A percentile compares a stretch with the other conserved stretches of the same genome.
Evolutionary conservation across 2,329 filamentous ascomycete genomes (phyloP).

Genomic region (Tolypocladium endophyticum): DNA sequence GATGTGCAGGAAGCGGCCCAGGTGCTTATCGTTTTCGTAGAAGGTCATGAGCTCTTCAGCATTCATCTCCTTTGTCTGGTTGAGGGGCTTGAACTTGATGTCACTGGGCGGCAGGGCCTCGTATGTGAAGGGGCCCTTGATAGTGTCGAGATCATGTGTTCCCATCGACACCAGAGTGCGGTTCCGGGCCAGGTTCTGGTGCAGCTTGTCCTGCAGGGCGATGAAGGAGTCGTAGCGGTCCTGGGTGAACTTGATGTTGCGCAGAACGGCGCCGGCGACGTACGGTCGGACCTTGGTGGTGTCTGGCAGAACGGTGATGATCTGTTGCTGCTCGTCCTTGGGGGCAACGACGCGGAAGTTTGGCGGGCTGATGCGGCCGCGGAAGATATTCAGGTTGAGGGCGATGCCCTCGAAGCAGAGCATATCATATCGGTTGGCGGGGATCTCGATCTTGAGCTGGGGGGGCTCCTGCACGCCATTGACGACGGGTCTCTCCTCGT

Average conservation of each 20-base stretch:
- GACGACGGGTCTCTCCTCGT: conserved; percentile 61
- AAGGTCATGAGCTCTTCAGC: conserved; percentile 85
- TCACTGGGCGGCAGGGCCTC: conserved; percentile 86
- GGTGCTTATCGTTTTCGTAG: conserved; percentile 89
- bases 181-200: conserved; percentile 89
- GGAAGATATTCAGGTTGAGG: conserved; percentile 92
- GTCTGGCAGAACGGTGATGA: conserved; percentile 66
- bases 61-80: conserved; percentile 83
- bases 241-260: conserved; percentile 85
- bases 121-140: conserved; percentile 93
- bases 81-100: conserved; percentile 83
- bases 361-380: conserved; percentile 63
- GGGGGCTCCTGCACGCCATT: conserved; percentile 77
- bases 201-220: conserved; percentile 90
- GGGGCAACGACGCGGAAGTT: conserved; percentile 70
- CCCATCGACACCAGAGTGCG: conserved; percentile 93
- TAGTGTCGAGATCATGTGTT: conserved; percentile 89
- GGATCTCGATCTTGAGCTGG: conserved; percentile 96
- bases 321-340: conserved; percentile 61
- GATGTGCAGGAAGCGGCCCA: conserved; percentile 85
- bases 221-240: conserved; percentile 96
- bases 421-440: conserved; percentile 90
- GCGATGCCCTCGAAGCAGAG: conserved; percentile 96
- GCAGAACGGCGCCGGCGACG: conserved; percentile 79
- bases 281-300: conserved; percentile 76